Evolutionary conservation across 2,329 filamentous ascomycete species (phyloP).

Genomic region (Parastagonospora avenae): DNA sequence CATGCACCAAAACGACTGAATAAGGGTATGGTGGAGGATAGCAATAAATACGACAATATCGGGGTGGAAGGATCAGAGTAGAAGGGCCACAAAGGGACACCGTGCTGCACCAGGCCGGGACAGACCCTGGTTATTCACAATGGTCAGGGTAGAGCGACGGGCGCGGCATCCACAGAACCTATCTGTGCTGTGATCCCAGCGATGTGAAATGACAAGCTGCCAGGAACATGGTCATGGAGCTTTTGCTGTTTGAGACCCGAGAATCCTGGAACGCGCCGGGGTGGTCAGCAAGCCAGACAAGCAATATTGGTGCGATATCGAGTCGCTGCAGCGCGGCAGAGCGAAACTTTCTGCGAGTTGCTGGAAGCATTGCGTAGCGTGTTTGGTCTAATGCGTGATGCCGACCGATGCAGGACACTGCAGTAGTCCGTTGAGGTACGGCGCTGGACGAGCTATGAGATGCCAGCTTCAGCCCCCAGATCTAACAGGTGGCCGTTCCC

Average conservation of each 20-base stretch:
- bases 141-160: slow-evolving; percentile 25
- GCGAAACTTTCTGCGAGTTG: slow-evolving; percentile 27
- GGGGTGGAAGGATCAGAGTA: slow-evolving; percentile 30
- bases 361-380: slow-evolving; percentile 41
- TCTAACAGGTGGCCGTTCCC: slow-evolving; percentile 23
- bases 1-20: slow-evolving; percentile 23
- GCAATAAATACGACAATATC: slow-evolving; percentile 40
- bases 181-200: slow-evolving; percentile 29
- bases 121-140: slow-evolving; percentile 19
- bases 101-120: slow-evolving; percentile 36
- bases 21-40: slow-evolving; percentile 31
- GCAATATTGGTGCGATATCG: slow-evolving; percentile 37
- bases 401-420: slow-evolving; percentile 32
- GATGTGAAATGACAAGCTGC: slow-evolving; percentile 33
- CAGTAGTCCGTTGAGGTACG: slow-evolving; percentile 20
- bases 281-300: slow-evolving; percentile 29
- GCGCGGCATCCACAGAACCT: slow-evolving; percentile 20
- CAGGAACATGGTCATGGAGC: slow-evolving; percentile 45
- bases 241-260: slow-evolving; percentile 45
- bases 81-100: slow-evolving; percentile 28
- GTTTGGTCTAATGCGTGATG: slow-evolving; percentile 34
- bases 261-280: slow-evolving; percentile 26
- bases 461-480: slow-evolving; percentile 24
- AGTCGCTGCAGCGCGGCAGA: slow-evolving; percentile 22
- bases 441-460: slow-evolving; percentile 23